Conservation (phyloP, 2,329 filamentous ascomycete genomes). For the Aureobasidium sp. region DNA sequence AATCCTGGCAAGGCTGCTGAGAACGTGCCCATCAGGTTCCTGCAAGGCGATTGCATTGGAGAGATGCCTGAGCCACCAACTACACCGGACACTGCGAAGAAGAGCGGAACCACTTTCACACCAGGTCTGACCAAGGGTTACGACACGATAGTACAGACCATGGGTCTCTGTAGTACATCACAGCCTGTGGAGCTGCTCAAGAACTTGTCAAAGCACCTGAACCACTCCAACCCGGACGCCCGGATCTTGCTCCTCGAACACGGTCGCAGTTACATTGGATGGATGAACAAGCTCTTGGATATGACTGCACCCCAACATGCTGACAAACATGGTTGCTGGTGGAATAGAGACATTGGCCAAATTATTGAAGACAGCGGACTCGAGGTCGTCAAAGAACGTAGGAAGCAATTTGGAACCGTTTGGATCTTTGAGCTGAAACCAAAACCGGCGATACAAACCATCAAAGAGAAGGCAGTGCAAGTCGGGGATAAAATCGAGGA, state of each 20-base stretch:
- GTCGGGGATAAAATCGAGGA: not conserved
- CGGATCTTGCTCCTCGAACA: slow-evolving; percentile 43
- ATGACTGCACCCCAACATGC: slow-evolving; percentile 39
- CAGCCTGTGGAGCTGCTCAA: slow-evolving; percentile 35
- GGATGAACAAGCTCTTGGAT: slow-evolving; percentile 41
- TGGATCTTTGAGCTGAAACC: slow-evolving; percentile 42
- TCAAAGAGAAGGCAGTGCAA: slow-evolving; percentile 1
- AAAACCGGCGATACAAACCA: not conserved
- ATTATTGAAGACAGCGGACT: slow-evolving; percentile 40
- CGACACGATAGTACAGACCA: slow-evolving; percentile 43
- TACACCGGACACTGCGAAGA: not conserved
- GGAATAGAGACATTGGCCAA: slow-evolving; percentile 43
- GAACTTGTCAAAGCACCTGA: slow-evolving; percentile 33
- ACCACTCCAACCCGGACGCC: slow-evolving; percentile 33
- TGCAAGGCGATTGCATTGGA: slow-evolving; percentile 36
- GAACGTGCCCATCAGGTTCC: slow-evolving; percentile 26
- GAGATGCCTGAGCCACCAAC: slow-evolving; percentile 34
- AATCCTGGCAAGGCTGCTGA: slow-evolving; percentile 18
- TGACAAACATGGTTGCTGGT: slow-evolving; percentile 43
- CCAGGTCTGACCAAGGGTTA: slow-evolving; percentile 29
- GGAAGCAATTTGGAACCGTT: slow-evolving; percentile 41
- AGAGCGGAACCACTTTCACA: not conserved
- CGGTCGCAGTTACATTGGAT: slow-evolving; percentile 38
- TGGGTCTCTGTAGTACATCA: slow-evolving; percentile 43
- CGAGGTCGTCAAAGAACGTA: slow-evolving; percentile 36